A percentile compares a stretch with the other conserved stretches of the same genome.
phyloP scores from a whole-genome alignment of 768 basidiomycete genomes.

The Psilocybe azurescens region DNA sequence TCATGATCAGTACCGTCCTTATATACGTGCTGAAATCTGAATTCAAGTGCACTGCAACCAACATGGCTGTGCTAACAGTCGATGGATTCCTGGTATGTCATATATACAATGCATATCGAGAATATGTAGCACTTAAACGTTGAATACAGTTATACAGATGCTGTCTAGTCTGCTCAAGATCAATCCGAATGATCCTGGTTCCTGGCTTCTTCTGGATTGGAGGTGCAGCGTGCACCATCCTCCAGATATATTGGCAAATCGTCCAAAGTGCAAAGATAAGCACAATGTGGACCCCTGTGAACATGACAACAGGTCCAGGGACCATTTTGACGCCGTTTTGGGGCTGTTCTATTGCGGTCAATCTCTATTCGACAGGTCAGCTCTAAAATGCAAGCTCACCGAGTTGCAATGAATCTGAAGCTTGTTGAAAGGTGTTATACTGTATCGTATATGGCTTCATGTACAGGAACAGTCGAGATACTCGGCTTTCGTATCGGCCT shows the following conservation, averaged over 20 bases:
- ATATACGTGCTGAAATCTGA: not conserved
- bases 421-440: slow-evolving; percentile 4
- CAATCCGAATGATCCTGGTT: not conserved
- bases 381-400: too few species aligned
- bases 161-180: slow-evolving; percentile 8
- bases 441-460: slow-evolving; percentile 10
- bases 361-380: slow-evolving; percentile 11
- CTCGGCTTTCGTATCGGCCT: not conserved
- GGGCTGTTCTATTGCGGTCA: slow-evolving; percentile 5
- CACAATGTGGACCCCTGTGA: slow-evolving; percentile 11
- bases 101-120: too few species aligned
- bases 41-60: slow-evolving; percentile 1
- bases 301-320: slow-evolving; percentile 13
- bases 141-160: slow-evolving; percentile 7
- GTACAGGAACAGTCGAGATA: not conserved
- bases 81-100: slow-evolving; percentile 8
- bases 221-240: slow-evolving; percentile 5
- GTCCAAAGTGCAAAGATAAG: slow-evolving; percentile 3
- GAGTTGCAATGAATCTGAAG: too few species aligned
- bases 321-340: slow-evolving; percentile 10
- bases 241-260: slow-evolving; percentile 15
- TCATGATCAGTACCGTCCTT: not conserved
- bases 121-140: not conserved
- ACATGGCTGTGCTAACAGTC: slow-evolving; percentile 6
- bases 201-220: slow-evolving; percentile 8